Percentiles rank a stretch among this genome's conserved stretches.
These are phyloP conservation scores for Saitozyma podzolica DNA, from an alignment of 768 basidiomycete genomes.

Conservation along the genomic window DNA sequence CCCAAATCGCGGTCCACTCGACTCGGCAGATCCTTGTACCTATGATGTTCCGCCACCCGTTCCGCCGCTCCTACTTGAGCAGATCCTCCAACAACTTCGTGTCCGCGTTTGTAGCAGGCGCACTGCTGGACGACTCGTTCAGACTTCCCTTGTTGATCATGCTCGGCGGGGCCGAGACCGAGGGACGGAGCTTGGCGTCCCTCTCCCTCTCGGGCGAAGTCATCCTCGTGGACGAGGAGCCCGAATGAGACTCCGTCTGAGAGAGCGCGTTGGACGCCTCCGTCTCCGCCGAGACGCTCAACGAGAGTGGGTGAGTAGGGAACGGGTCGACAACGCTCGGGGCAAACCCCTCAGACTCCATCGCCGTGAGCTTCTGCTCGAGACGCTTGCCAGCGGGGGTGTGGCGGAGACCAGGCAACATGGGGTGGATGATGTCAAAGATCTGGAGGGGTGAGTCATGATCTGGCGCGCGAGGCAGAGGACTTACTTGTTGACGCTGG, in stretches of 20 bases:
- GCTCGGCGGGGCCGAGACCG: not conserved
- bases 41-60: too few relatives aligned
- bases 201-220: not conserved
- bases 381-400: conserved; percentile 42
- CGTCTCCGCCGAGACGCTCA: not conserved
- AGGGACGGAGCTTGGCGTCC: conserved; percentile 4
- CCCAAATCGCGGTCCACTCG: too few relatives aligned
- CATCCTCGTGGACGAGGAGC: conserved; percentile 2
- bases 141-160: too few relatives aligned
- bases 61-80: too few relatives aligned
- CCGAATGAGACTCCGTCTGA: not conserved
- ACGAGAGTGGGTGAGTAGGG: not conserved
- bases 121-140: too few relatives aligned
- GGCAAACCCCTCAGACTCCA: conserved; percentile 18
- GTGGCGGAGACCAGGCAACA: conserved; percentile 27
- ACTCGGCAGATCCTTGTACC: too few relatives aligned
- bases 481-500: conserved; percentile 28
- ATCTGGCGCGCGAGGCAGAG: not conserved
- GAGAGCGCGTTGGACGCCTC: not conserved
- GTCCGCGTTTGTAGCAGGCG: too few relatives aligned
- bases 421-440: conserved; percentile 21
- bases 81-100: too few relatives aligned
- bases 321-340: conserved; percentile 8
- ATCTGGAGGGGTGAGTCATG: conserved; percentile 16
- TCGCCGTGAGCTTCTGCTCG: conserved; percentile 15